Percentiles rank a stretch among this genome's conserved stretches.
Conservation (phyloP, 2,329 filamentous ascomycete species). For the Aureobasidium sp. region DNA sequence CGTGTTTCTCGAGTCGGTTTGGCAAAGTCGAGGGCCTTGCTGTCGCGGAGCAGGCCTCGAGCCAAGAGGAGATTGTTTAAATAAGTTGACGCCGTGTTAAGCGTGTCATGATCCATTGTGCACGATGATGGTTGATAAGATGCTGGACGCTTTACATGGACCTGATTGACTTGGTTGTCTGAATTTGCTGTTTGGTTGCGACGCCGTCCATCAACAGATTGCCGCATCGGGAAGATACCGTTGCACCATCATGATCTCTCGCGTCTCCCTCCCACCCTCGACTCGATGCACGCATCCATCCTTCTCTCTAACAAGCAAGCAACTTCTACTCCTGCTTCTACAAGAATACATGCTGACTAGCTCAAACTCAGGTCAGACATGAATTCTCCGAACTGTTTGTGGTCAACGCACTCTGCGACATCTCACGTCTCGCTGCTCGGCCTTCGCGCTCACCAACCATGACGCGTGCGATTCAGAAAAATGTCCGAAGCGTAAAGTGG, state of each 20-base stretch:
- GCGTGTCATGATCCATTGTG: slow-evolving; percentile 42
- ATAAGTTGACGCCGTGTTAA: slow-evolving; percentile 55
- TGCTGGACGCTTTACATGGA: neutral
- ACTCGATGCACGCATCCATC: neutral
- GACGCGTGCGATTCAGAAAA: slow-evolving; percentile 1
- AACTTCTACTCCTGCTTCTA: neutral
- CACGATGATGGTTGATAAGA: neutral
- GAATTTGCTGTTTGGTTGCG: slow-evolving; percentile 11
- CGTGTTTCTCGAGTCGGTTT: slow-evolving; percentile 62
- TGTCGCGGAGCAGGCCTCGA: slow-evolving; percentile 53
- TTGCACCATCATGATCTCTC: neutral
- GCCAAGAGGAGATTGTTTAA: slow-evolving; percentile 59
- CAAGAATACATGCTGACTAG: neutral
- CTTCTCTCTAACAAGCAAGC: neutral
- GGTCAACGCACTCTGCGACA: neutral
- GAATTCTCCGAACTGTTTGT: slow-evolving; percentile 2
- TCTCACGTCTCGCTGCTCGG: slow-evolving; percentile 9
- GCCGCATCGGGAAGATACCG: slow-evolving; percentile 2
- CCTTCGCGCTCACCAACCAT: slow-evolving; percentile 1
- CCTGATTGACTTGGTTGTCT: neutral
- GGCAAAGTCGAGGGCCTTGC: slow-evolving; percentile 71
- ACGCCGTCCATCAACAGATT: slow-evolving; percentile 3
- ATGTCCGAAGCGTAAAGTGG: slow-evolving; percentile 8
- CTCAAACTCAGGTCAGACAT: slow-evolving; percentile 5
- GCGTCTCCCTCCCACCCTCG: neutral